Base-by-base conservation (phyloP, 2,329 filamentous ascomycete genomes). In the Drechslera avenae region DNA sequence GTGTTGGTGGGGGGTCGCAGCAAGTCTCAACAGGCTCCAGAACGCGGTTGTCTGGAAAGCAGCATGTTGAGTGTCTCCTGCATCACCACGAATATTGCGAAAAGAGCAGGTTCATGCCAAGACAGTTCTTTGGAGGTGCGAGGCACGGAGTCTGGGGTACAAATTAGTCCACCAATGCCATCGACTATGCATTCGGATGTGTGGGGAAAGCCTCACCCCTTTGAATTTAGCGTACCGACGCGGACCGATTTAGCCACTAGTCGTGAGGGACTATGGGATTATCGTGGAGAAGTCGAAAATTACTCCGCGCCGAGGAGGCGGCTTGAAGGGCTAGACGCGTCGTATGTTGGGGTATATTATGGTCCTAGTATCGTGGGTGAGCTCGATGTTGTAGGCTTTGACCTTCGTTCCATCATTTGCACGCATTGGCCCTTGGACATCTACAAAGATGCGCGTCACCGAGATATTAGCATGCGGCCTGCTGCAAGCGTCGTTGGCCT, bases 371-470 rank as follows among this genome's bases (percentile, higher is more conserved):
- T 46, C 39, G 30, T 34, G 13, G 46, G 35, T 10, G 8, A 3
- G 13, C 16, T 6, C 34, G 41, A 43, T 33, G 45, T 17, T 47
- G 45, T 39, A 30, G 41, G 39, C 43, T 19, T 36, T 31, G 18
- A 33, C 13, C 16, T 17, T 31, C 32, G 18, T 44, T 35, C 18
- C 37, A 16, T 34, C 23, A 42, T 31, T 35, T 13, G 12, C 19
- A 5, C 21, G n/a, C 2, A 28, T 34, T 40, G 18, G 13, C 18
- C 16, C 17, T 32, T 44, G 33, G 23, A 33, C 47, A 8, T 35
- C 19, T 40, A 19, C 39, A 26, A 51, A 51, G 3, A 72, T 72
- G 68, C 67, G 61, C 46, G 17, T 68, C 44, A 62, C 62, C 32
- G 60, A 63, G 7, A 36, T 63, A 23, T 17, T 70, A 18, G 44